Evolutionary conservation across 768 basidiomycete genomes (phyloP), one percentile per base, ranked within the genome.

Genomic region (Tricholoma sp.): DNA sequence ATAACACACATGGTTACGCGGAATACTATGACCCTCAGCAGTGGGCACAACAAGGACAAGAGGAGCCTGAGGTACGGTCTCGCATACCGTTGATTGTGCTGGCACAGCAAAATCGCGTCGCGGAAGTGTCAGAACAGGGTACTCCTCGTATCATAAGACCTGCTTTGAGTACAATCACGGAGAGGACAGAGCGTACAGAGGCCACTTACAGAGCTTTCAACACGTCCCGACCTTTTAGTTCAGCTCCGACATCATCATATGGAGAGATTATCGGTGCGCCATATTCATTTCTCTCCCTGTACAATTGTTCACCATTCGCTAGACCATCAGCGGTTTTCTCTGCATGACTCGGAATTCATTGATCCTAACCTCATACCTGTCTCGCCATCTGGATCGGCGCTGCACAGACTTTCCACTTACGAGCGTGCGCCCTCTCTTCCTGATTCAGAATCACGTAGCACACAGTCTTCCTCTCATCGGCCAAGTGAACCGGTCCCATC

Each of bases 351-450:
- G 31, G 65, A 58, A 31, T 64, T 69, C 11, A 50, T 70, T 47
- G 79, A 86, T 67, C 85, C 86, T 29, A 83, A 86, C 58, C 71
- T 68, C 10, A 83, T 85, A 55, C 77, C 80, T 18, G 79, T 83
- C 17, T 89, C 88, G 11, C 88, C 87, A 39, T 83, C 88, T 20
- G 74, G 71, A 1, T 89, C 88, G 18, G 88, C 88, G 15, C 63
- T 87, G n/a, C 75, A 79, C 36, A 74, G 80, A 31, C 73, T 88
- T 32, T 83, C 86, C 11, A 74, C 72, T 33, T 80, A 80, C 51
- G 84, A 86, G 59, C 75, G 77, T 52, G 75, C 81, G 6, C 83
- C 83, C 36, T 84, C 85, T 17, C 71, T 79, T 63, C 69, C 72
- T 58, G 74, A 80, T 5, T 76, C 76, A 28, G 73, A 73, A 34